Evolutionary conservation across 306 rosid genomes (phyloP), one percentile per base, ranked within the genome.

Genomic region (Pachyrhizus erosus): DNA sequence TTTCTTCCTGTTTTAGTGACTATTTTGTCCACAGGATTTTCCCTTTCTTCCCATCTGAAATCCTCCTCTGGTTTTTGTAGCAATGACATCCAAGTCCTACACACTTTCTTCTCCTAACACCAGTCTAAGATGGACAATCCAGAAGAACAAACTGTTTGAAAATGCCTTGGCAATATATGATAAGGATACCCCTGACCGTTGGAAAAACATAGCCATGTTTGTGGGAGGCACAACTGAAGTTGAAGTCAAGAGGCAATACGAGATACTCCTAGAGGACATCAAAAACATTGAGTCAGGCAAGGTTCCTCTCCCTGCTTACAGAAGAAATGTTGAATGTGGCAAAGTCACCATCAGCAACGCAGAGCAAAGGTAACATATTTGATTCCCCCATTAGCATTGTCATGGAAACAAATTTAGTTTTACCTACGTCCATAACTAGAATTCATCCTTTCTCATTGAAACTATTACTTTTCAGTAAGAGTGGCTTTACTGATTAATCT

Each of bases 201-300:
- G 92, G 92, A 51, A 70, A 37, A 93, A 87, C 49, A 88, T 93
- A 83, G 92, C 94, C 60, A 83, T 24, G 78, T 76, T 79, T 20
- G 84, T 91, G 66, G 97, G 96, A 86, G 93, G 82, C 70, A 88
- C 89, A 78, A 88, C 87, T 69, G 90, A 84, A 89, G 89, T 85
- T 68, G 96, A 93, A 83, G 89, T 93, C 20, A 87, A 91, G 88
- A 89, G 76, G 79, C 92, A 82, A 54, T 88, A 91, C 76, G 82
- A 89, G 89, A 87, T 87, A 57, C 90, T 93, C 55, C 43, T 75
- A 14, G 89, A 85, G 23, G 94, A 91, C 83, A 91, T 91, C 67
- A 77, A 87, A 61, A 62, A 84, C 87, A 93, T 89, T 39, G 96
- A 91, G 33, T 86, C 96, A 26, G 94, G 92, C 72, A 85, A 93